Evolutionary conservation across 2,329 filamentous ascomycete species (phyloP).

Genomic region (Penicillium brevicompactum): DNA sequence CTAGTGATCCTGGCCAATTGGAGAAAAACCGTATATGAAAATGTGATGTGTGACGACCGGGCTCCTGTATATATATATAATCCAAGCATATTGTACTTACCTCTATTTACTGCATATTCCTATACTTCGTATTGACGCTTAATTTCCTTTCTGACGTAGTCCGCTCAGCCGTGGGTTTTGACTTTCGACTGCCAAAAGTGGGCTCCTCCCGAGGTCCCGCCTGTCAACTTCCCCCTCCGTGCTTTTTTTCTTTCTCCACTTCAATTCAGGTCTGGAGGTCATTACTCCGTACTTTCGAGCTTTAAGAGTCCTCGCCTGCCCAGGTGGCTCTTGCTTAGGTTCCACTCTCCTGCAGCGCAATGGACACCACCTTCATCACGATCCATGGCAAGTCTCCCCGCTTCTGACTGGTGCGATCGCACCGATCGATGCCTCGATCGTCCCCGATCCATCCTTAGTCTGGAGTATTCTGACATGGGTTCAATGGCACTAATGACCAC

Average conservation of each 20-base stretch:
- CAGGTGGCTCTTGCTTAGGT: conserved; percentile 5
- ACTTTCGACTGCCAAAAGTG: background rate
- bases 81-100: background rate
- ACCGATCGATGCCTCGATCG: background rate
- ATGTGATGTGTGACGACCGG: conserved; percentile 17
- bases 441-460: background rate
- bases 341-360: conserved; percentile 37
- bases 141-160: no score
- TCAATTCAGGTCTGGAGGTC: no score
- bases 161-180: no score
- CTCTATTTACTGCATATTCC: no score
- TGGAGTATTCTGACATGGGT: background rate
- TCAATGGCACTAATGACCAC: conserved; percentile 10
- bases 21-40: conserved; percentile 46
- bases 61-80: background rate
- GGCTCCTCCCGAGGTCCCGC: background rate
- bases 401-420: conserved; percentile 8
- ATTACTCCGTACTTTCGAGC: no score
- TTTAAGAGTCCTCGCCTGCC: background rate
- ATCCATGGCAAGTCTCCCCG: conserved; percentile 70
- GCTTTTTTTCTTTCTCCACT: background rate
- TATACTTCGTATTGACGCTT: no score
- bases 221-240: background rate
- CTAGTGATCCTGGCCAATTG: conserved; percentile 55
- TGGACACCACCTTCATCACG: conserved; percentile 89